These are phyloP conservation scores for Asterella californica DNA, from an alignment of 225 moss, liverwort and hornwort genomes.

Conservation along the genomic window DNA sequence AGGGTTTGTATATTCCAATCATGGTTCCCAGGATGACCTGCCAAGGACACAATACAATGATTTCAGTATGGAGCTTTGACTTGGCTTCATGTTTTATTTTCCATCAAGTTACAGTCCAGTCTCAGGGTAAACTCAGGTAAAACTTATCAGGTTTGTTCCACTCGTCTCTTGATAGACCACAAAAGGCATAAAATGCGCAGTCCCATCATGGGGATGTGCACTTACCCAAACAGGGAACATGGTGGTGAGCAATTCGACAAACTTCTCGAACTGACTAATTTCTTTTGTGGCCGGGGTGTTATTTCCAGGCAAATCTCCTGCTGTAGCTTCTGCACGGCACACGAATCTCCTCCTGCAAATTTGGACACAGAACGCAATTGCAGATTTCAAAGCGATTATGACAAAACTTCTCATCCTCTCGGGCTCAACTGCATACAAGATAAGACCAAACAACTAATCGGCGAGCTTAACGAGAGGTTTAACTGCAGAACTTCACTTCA, in stretches of 20 bases:
- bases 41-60: neutral
- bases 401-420: neutral
- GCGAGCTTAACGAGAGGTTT: neutral
- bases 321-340: slow-evolving; percentile 59
- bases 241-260: slow-evolving; percentile 92
- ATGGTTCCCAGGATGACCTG: slow-evolving; percentile 80
- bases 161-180: neutral
- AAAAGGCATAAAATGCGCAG: neutral
- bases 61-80: neutral
- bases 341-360: slow-evolving; percentile 44
- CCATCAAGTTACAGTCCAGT: neutral
- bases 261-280: slow-evolving; percentile 72
- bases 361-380: neutral
- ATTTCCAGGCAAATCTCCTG: slow-evolving; percentile 40
- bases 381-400: no score
- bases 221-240: slow-evolving; percentile 95
- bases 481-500: neutral
- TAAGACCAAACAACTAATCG: neutral
- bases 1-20: slow-evolving; percentile 87
- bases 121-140: neutral
- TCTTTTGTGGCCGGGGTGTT: slow-evolving; percentile 34
- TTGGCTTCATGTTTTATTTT: neutral
- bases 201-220: neutral
- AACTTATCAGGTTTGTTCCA: neutral
- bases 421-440: neutral